These are phyloP conservation scores for Lunasporangiospora selenospora DNA, from an alignment of 192 early-diverging fungal species.

Conservation along the genomic window DNA sequence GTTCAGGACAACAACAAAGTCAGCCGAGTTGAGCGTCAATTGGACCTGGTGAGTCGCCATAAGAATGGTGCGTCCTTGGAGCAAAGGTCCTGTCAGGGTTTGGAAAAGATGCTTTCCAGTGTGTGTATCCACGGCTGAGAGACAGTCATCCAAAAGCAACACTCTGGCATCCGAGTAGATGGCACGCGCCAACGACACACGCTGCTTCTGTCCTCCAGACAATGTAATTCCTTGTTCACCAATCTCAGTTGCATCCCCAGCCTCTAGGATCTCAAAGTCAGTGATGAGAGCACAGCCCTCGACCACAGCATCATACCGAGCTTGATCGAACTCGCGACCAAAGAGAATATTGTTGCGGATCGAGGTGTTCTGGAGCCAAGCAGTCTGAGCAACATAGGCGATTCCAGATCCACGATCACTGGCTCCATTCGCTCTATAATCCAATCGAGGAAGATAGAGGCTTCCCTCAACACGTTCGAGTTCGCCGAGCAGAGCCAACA, in stretches of 20 bases:
- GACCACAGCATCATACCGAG: slow-evolving; percentile 83
- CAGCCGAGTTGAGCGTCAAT: slow-evolving; percentile 63
- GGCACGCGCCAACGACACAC: slow-evolving; percentile 84
- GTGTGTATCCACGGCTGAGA: slow-evolving; percentile 95
- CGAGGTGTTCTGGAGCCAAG: slow-evolving; percentile 73
- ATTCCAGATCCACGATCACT: slow-evolving; percentile 59
- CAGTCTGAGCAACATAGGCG: slow-evolving; percentile 86
- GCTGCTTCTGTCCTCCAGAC: slow-evolving; percentile 89
- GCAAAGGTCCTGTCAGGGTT: slow-evolving; percentile 75
- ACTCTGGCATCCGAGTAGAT: slow-evolving; percentile 74
- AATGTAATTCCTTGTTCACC: slow-evolving; percentile 88
- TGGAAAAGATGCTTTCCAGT: slow-evolving; percentile 86
- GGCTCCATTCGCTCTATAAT: slow-evolving; percentile 19
- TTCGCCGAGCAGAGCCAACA: slow-evolving; percentile 86
- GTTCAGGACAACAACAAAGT: slow-evolving; percentile 64
- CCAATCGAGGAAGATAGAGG: slow-evolving; percentile 51
- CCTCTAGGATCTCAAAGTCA: slow-evolving; percentile 85
- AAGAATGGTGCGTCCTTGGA: slow-evolving; percentile 81
- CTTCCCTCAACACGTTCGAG: slow-evolving; percentile 59
- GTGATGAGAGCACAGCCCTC: slow-evolving; percentile 84
- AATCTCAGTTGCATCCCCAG: slow-evolving; percentile 92
- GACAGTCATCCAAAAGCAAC: slow-evolving; percentile 85
- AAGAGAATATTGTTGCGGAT: slow-evolving; percentile 87
- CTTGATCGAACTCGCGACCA: slow-evolving; percentile 73
- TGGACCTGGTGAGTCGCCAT: slow-evolving; percentile 91